Conservation (phyloP, 352 stramenopile genomes). For the Chrysophaeum taylorii region DNA sequence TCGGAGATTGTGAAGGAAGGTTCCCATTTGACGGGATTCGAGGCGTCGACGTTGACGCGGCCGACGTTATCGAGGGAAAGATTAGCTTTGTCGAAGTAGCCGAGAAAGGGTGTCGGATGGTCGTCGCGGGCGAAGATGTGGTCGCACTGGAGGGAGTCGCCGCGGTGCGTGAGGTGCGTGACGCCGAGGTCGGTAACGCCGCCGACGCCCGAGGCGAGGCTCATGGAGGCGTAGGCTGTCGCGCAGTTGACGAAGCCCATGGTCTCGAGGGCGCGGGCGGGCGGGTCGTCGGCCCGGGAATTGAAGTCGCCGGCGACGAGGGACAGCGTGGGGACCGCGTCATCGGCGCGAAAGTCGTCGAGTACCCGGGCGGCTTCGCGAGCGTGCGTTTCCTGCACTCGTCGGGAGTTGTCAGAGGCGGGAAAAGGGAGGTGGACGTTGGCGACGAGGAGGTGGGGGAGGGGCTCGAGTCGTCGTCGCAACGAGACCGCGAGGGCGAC, state of each 20-base stretch:
- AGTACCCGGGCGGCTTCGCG: background rate
- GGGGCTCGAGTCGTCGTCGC: background rate
- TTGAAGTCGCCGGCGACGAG: background rate
- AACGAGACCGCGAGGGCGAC: background rate
- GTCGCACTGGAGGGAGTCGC: background rate
- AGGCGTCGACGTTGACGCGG: background rate
- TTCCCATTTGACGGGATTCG: background rate
- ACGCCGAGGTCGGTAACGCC: background rate
- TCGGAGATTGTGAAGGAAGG: background rate
- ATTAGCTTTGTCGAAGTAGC: background rate
- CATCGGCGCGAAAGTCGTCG: background rate
- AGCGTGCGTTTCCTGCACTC: background rate
- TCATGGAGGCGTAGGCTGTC: background rate
- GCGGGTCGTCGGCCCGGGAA: background rate
- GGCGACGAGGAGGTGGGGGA: background rate
- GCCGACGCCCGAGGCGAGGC: background rate
- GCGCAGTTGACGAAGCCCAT: background rate
- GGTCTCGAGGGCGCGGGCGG: background rate
- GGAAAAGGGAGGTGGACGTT: background rate
- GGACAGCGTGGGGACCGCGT: background rate
- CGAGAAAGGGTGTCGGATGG: background rate
- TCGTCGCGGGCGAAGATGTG: background rate
- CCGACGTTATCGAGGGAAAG: background rate
- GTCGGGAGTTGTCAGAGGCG: background rate
- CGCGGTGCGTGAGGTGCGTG: background rate